phyloP scores from a whole-genome alignment of 2,329 filamentous ascomycete species.

The Raffaelea ambrosiae region DNA sequence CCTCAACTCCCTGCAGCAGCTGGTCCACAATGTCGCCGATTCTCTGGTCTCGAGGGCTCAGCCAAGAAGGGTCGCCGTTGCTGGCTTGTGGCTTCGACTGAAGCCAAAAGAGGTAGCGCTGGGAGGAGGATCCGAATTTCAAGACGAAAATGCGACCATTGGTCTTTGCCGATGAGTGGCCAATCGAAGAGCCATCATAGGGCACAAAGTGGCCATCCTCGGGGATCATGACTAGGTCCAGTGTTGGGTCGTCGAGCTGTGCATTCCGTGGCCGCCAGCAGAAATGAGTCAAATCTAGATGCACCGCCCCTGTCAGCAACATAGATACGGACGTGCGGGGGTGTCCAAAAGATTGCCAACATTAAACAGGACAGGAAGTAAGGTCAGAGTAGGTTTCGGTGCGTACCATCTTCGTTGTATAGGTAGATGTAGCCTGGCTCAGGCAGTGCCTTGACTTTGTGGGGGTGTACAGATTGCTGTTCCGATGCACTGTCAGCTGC shows the following conservation, averaged over 20 bases:
- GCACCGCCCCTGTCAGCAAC: too few species aligned
- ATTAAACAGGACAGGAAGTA: too few species aligned
- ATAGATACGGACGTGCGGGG: too few species aligned
- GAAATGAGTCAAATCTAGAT: slow-evolving; percentile 78
- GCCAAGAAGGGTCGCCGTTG: slow-evolving; percentile 62
- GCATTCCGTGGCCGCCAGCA: slow-evolving; percentile 84
- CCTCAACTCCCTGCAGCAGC: slow-evolving; percentile 80
- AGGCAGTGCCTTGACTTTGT: slow-evolving; percentile 63
- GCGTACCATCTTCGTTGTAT: slow-evolving; percentile 75
- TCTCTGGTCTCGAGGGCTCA: slow-evolving; percentile 78
- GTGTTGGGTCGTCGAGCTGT: slow-evolving; percentile 62
- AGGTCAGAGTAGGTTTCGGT: too few species aligned
- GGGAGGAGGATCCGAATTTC: slow-evolving; percentile 87
- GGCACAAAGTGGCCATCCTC: slow-evolving; percentile 80
- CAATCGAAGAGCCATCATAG: slow-evolving; percentile 52
- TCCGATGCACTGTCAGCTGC: not conserved
- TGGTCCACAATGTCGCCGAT: slow-evolving; percentile 80
- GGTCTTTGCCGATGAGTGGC: slow-evolving; percentile 53
- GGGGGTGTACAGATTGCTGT: slow-evolving; percentile 29
- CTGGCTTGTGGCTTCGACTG: slow-evolving; percentile 78
- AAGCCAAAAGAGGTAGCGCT: slow-evolving; percentile 91
- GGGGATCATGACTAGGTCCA: slow-evolving; percentile 92
- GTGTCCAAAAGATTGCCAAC: too few species aligned
- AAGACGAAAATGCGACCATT: slow-evolving; percentile 89
- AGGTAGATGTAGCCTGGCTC: slow-evolving; percentile 86